Evolutionary conservation across 192 early-diverging fungal species (phyloP).

Genomic region (Dissophora ornata): DNA sequence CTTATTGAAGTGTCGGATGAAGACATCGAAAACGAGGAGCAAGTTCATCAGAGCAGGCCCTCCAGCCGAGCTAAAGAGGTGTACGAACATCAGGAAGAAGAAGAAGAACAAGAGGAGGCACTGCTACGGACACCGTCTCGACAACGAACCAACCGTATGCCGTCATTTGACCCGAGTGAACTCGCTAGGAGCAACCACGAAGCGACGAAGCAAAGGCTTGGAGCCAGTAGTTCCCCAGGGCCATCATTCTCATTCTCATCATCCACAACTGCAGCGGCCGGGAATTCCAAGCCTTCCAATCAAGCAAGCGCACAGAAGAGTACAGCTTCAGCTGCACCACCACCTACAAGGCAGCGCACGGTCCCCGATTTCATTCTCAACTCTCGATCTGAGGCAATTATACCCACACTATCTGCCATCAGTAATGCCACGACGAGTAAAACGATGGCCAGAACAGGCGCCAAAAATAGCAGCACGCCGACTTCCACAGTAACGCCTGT

Average conservation of each 20-base stretch:
- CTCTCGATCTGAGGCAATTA: too few relatives aligned
- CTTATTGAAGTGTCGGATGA: constrained; percentile 22
- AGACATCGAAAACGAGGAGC: neutral
- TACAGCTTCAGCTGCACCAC: too few relatives aligned
- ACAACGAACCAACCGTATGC: neutral
- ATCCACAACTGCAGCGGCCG: neutral
- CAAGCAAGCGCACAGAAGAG: too few relatives aligned
- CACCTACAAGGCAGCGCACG: too few relatives aligned
- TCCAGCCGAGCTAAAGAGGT: too few relatives aligned
- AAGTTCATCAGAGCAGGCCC: too few relatives aligned
- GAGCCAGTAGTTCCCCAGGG: neutral
- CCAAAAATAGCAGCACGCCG: too few relatives aligned
- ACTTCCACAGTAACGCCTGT: neutral
- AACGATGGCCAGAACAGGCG: neutral
- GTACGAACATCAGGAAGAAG: neutral
- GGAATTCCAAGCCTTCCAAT: too few relatives aligned
- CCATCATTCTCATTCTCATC: neutral
- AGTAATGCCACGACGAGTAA: too few relatives aligned
- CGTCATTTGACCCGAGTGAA: neutral
- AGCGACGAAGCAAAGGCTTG: neutral
- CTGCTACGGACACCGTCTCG: constrained; percentile 9
- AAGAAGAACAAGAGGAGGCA: neutral
- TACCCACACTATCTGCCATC: too few relatives aligned
- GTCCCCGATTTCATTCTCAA: too few relatives aligned
- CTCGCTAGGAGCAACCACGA: neutral